Base-by-base conservation (phyloP, 257 asterid species). In the Scutellaria baicalensis region DNA sequence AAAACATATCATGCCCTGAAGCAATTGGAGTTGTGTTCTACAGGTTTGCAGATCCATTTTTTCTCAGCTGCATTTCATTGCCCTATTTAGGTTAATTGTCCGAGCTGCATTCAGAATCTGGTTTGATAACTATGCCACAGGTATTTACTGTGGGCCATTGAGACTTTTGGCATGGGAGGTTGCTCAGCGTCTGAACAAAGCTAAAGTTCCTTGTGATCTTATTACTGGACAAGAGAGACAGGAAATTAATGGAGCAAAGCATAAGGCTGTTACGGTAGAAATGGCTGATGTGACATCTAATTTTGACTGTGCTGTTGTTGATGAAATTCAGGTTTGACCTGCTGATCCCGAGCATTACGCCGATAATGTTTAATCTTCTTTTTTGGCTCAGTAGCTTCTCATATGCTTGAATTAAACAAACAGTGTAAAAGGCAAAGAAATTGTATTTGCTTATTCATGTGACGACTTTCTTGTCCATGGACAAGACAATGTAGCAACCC, bases 91-190 rank as follows among this genome's bases (percentile, higher is more conserved):
- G 13, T 74, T 51, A 20, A 59, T 54, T 8, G 23, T 33, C 49
- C 51, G 43, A 48, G 74, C 68, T 70, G 61, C 68, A 39, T 44
- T 49, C 36, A 63, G 43, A 59, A 61, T 50, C 48, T 35, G 39
- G 52, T 54, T 72, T 39, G 5, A 20, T 71, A 38, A 68, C 43
- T 66, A 8, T 62, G 64, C 61, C 59, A 11, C 75, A 93, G 98
- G 98, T 69, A 83, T 91, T 54, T 93, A 93, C 52, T 93, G 99
- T 81, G 99, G 97, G 58, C 99, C 99, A 14, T 75, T 93, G 85
- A 93, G 99, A 78, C 87, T 93, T 67, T 86, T 93, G 86, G 99
- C 97, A 6, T 93, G 99, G 97, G 99, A 93, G 82, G 86, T 93
- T 72, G 95, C 99, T 2, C 83, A 91, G 70, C 85, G 96, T 71